A percentile compares a stretch with the other conserved stretches of the same genome.
Conservation (phyloP, 169 alveolate genomes). For the Eimeria necatrix region DNA sequence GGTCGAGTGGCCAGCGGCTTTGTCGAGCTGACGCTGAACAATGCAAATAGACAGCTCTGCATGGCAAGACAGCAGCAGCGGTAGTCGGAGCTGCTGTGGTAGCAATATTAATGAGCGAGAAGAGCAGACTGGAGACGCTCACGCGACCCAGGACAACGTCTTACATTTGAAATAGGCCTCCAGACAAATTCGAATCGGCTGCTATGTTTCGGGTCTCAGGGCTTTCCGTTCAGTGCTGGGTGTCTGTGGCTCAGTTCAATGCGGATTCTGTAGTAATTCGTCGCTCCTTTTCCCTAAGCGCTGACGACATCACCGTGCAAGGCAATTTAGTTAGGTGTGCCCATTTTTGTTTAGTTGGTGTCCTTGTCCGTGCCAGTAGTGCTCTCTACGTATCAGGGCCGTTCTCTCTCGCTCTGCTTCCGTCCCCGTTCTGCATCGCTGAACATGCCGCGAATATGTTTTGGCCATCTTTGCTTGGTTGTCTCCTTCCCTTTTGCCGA, state of each 20-base stretch:
- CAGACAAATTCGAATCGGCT: too few species aligned
- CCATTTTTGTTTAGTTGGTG: neutral
- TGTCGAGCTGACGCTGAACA: constrained; percentile 66
- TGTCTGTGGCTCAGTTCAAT: constrained; percentile 13
- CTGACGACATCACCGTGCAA: constrained; percentile 31
- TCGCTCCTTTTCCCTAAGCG: neutral
- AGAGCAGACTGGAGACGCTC: too few species aligned
- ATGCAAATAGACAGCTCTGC: constrained; percentile 66
- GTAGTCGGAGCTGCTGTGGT: neutral
- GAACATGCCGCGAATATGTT: too few species aligned
- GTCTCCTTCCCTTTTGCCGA: too few species aligned
- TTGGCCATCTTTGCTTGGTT: too few species aligned
- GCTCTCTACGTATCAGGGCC: too few species aligned
- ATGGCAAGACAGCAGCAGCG: constrained; percentile 32
- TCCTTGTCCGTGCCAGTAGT: neutral
- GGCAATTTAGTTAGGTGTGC: constrained; percentile 8
- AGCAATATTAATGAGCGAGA: too few species aligned
- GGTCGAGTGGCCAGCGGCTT: constrained; percentile 43
- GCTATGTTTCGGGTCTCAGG: neutral
- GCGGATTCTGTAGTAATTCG: constrained; percentile 15
- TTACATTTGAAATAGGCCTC: too few species aligned
- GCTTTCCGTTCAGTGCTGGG: neutral
- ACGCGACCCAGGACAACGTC: too few species aligned
- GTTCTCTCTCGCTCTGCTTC: too few species aligned
- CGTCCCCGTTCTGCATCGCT: too few species aligned